A percentile compares a stretch with the other conserved stretches of the same genome.
phyloP scores from a whole-genome alignment of 257 asterid genomes.

The Osmanthus fragrans region DNA sequence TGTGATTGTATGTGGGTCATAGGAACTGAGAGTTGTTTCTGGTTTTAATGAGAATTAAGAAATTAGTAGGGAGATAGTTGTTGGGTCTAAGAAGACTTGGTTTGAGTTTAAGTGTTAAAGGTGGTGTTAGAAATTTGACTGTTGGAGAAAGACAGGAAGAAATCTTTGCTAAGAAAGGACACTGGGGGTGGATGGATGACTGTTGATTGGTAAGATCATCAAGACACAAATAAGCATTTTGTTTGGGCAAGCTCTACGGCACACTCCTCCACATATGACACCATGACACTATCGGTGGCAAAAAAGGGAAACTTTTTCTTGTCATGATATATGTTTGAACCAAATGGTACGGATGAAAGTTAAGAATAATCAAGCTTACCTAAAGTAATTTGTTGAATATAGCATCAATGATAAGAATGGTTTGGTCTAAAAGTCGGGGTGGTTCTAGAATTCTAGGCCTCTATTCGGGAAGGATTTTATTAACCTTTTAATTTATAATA shows the following conservation, averaged over 20 bases:
- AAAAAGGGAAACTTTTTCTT: not conserved
- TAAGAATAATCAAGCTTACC: not conserved
- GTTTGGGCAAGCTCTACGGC: not conserved
- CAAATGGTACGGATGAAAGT: not conserved
- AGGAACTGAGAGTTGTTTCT: not conserved
- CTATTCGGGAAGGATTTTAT: no score
- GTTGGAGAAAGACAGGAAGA: not conserved
- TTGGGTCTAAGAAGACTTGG: not conserved
- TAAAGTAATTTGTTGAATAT: not conserved
- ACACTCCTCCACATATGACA: not conserved
- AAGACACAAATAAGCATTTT: not conserved
- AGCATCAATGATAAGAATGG: not conserved
- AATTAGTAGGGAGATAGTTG: not conserved
- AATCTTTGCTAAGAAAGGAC: not conserved
- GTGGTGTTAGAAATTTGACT: not conserved
- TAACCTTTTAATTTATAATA: no score
- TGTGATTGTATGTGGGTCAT: not conserved
- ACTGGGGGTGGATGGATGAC: not conserved
- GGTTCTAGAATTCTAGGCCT: not conserved
- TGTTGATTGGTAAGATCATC: not conserved
- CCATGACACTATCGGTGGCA: not conserved
- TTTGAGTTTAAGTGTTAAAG: not conserved
- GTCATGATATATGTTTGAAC: not conserved
- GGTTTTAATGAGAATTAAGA: not conserved
- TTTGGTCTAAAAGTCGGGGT: not conserved